Percentiles rank a stretch among this genome's conserved stretches.
Conservation (phyloP, 805 yeast species). For the Candida koratica region DNA sequence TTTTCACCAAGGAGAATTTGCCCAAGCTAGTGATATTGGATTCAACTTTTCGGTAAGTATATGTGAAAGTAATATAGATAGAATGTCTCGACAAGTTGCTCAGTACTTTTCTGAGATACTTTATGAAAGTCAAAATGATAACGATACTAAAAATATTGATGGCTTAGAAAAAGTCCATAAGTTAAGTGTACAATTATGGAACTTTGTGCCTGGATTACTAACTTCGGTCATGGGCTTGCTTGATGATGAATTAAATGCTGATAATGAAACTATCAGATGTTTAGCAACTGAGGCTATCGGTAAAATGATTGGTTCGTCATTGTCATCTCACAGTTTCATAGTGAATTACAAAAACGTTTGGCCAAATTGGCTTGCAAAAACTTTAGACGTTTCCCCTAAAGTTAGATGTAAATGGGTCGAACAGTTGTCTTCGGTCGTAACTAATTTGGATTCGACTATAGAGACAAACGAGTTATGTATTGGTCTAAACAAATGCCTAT, state of each 20-base stretch:
- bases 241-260: conserved; percentile 76
- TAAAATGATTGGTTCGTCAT: conserved; percentile 42
- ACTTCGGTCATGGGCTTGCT: conserved; percentile 72
- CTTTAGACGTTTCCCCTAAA: conserved; percentile 59
- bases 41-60: conserved; percentile 62
- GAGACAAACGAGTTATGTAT: conserved; percentile 30
- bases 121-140: conserved; percentile 40
- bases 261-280: conserved; percentile 55
- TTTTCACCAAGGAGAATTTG: conserved; percentile 10
- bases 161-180: conserved; percentile 52
- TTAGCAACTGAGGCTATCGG: conserved; percentile 76
- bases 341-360: conserved; percentile 57
- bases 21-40: conserved; percentile 47
- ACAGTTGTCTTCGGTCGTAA: conserved; percentile 47
- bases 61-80: conserved; percentile 66
- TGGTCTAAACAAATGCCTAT: conserved; percentile 63
- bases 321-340: conserved; percentile 38
- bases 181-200: conserved; percentile 69
- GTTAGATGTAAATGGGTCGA: conserved; percentile 73
- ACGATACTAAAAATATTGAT: conserved; percentile 20
- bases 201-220: conserved; percentile 67
- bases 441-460: conserved; percentile 27
- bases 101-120: conserved; percentile 76
- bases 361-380: conserved; percentile 69
- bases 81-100: conserved; percentile 71